Conservation (phyloP, 805 yeast genomes). For the Wickerhamiella siamensis region DNA sequence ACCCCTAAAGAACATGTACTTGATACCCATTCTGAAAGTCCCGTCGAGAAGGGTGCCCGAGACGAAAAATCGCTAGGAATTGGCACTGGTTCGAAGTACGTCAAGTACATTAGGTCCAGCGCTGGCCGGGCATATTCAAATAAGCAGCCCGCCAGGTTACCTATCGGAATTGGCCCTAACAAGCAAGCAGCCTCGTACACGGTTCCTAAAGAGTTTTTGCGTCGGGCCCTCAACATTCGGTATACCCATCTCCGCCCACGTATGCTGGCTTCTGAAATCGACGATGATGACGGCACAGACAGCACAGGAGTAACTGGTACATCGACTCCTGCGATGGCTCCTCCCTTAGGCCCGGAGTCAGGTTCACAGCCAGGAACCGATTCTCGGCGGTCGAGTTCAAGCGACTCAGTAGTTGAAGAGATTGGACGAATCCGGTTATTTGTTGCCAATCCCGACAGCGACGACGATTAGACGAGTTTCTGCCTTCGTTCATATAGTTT, state of each 20-base stretch:
- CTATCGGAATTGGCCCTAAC: constrained; percentile 15
- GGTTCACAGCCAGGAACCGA: background rate
- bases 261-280: constrained; percentile 61
- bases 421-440: constrained; percentile 24
- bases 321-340: background rate
- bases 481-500: no score
- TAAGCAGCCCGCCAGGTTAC: constrained; percentile 15
- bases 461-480: background rate
- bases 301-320: background rate
- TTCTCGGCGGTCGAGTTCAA: constrained; percentile 13
- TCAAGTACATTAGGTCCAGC: constrained; percentile 17
- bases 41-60: background rate
- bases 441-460: constrained; percentile 27
- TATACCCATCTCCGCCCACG: constrained; percentile 37
- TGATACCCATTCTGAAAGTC: background rate
- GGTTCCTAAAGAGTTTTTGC: constrained; percentile 20
- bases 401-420: constrained; percentile 23
- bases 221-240: constrained; percentile 26
- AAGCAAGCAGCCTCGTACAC: constrained; percentile 9
- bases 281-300: constrained; percentile 36
- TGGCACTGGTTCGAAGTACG: constrained; percentile 23
- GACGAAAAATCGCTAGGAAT: constrained; percentile 13
- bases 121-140: constrained; percentile 22
- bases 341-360: background rate
- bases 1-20: background rate